phyloP scores from a whole-genome alignment of 2,329 filamentous ascomycete genomes.

The Bisporella sp. region DNA sequence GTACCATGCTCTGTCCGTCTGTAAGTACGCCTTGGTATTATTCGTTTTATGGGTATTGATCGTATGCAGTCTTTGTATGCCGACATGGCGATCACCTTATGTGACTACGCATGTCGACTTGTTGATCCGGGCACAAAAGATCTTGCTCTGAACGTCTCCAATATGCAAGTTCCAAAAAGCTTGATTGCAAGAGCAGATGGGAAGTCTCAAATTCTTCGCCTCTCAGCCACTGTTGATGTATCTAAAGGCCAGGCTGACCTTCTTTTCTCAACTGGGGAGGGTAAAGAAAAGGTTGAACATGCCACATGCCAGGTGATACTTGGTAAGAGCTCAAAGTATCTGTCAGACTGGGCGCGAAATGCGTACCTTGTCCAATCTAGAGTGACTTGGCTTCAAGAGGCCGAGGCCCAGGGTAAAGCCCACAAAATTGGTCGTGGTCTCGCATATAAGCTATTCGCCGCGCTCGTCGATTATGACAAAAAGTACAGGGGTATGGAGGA shows the following conservation, averaged over 20 bases:
- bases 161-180: slow-evolving; percentile 64
- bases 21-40: slow-evolving; percentile 23
- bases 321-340: slow-evolving; percentile 53
- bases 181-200: slow-evolving; percentile 46
- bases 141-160: slow-evolving; percentile 55
- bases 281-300: slow-evolving; percentile 52
- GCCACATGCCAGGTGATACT: slow-evolving; percentile 55
- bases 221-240: slow-evolving; percentile 53
- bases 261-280: slow-evolving; percentile 52
- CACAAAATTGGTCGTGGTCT: slow-evolving; percentile 68
- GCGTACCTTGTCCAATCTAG: slow-evolving; percentile 63
- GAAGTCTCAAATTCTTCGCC: slow-evolving; percentile 51
- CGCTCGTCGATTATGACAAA: slow-evolving; percentile 48
- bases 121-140: slow-evolving; percentile 47
- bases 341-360: slow-evolving; percentile 58
- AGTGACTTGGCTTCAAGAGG: slow-evolving; percentile 49
- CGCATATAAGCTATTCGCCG: slow-evolving; percentile 65
- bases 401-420: slow-evolving; percentile 57
- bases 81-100: slow-evolving; percentile 56
- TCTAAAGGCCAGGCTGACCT: slow-evolving; percentile 47
- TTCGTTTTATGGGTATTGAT: slow-evolving; percentile 7
- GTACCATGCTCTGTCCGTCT: slow-evolving; percentile 49
- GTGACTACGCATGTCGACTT: slow-evolving; percentile 61
- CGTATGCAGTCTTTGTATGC: slow-evolving; percentile 39
- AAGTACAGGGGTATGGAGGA: slow-evolving; percentile 52